Percentiles rank a stretch among this genome's conserved stretches.
Evolutionary conservation across 2,329 filamentous ascomycete genomes (phyloP).

Genomic region (Fusarium sp.): DNA sequence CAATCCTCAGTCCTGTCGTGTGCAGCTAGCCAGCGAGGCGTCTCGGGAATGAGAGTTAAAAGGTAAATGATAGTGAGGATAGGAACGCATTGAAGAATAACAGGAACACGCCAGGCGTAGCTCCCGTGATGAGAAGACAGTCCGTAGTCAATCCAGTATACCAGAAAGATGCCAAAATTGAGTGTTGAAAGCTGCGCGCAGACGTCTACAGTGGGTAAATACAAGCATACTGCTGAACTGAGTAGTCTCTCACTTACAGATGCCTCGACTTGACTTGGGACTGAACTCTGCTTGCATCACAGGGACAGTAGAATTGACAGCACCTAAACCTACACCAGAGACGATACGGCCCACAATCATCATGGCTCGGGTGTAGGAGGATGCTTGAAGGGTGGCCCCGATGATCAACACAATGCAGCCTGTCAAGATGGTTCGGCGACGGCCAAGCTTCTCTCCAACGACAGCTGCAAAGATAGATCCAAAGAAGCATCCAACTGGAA

Average conservation of each 20-base stretch:
- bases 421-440: conserved; percentile 55
- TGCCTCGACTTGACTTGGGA: conserved; percentile 53
- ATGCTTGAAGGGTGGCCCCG: conserved; percentile 58
- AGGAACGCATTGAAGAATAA: conserved; percentile 56
- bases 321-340: conserved; percentile 59
- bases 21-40: conserved; percentile 56
- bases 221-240: neutral
- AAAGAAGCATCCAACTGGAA: conserved; percentile 47
- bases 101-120: conserved; percentile 55
- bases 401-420: conserved; percentile 58
- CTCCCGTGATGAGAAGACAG: conserved; percentile 48
- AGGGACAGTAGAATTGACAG: conserved; percentile 58
- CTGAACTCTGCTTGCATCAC: conserved; percentile 58
- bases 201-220: conserved; percentile 47
- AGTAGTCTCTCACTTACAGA: conserved; percentile 36
- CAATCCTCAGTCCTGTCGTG: conserved; percentile 54
- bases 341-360: conserved; percentile 60
- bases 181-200: conserved; percentile 60
- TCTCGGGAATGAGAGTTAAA: conserved; percentile 55
- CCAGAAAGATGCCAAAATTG: conserved; percentile 58
- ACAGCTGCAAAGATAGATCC: conserved; percentile 48
- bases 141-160: conserved; percentile 60
- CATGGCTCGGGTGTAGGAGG: conserved; percentile 56
- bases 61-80: conserved; percentile 54
- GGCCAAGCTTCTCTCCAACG: conserved; percentile 57